Evolutionary conservation across 192 early-diverging fungal genomes (phyloP).

Genomic region (Lunasporangiospora selenospora): DNA sequence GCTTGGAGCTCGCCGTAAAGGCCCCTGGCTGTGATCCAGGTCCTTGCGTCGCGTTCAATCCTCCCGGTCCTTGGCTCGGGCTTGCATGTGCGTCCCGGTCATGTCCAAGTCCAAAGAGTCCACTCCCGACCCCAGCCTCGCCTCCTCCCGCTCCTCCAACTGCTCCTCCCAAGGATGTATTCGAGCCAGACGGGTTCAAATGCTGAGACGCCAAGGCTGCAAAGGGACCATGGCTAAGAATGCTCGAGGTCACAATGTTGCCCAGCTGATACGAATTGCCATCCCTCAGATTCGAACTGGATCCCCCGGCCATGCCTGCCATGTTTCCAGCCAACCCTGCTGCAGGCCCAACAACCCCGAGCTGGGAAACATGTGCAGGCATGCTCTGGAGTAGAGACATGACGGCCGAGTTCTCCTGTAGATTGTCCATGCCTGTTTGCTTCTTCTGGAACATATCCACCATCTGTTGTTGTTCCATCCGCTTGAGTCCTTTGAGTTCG

Average conservation of each 20-base stretch:
- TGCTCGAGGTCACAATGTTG: slow-evolving; percentile 39
- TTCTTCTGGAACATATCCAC: slow-evolving; percentile 61
- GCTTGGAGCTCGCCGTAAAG: slow-evolving; percentile 31
- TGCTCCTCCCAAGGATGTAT: not conserved
- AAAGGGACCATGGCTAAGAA: slow-evolving; percentile 45
- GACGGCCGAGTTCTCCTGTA: slow-evolving; percentile 53
- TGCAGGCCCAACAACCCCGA: slow-evolving; percentile 32
- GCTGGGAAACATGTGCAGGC: slow-evolving; percentile 38
- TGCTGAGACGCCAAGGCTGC: slow-evolving; percentile 35
- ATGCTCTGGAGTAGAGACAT: slow-evolving; percentile 46
- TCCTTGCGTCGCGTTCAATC: not conserved
- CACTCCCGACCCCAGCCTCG: not conserved
- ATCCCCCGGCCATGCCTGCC: slow-evolving; percentile 20
- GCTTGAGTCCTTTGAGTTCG: slow-evolving; percentile 81
- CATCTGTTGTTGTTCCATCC: slow-evolving; percentile 62
- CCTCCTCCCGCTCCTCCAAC: not conserved
- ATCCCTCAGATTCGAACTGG: slow-evolving; percentile 1
- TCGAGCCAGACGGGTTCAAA: slow-evolving; percentile 7
- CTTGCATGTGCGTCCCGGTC: slow-evolving; percentile 14
- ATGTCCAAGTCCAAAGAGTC: slow-evolving; percentile 29
- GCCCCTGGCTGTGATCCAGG: slow-evolving; percentile 6
- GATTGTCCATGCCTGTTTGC: slow-evolving; percentile 37
- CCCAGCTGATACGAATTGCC: slow-evolving; percentile 31
- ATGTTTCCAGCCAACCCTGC: slow-evolving; percentile 37
- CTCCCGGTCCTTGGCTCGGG: not conserved